Conservation (phyloP, 257 asterid species). For the Sherardia arvensis region DNA sequence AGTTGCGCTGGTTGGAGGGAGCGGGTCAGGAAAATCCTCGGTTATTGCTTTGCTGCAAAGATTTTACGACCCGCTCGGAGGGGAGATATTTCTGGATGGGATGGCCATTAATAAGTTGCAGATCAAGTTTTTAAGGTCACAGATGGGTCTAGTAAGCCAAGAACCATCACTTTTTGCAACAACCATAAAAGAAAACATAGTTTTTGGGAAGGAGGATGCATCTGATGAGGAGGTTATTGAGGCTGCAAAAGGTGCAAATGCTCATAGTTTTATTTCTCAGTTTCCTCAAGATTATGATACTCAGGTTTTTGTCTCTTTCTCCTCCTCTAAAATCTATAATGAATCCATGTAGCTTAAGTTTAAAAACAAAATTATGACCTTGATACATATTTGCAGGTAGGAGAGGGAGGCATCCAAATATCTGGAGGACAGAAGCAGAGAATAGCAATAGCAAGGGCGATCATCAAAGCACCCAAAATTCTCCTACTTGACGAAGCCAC, state of each 20-base stretch:
- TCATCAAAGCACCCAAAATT: conserved; percentile 63
- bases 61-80: conserved; percentile 67
- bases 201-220: conserved; percentile 84
- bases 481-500: conserved; percentile 93
- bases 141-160: conserved; percentile 91
- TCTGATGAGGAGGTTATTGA: conserved; percentile 59
- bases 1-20: conserved; percentile 79
- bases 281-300: conserved; percentile 85
- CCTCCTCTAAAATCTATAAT: no score
- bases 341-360: no score
- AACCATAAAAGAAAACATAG: conserved; percentile 70
- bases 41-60: conserved; percentile 68
- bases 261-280: conserved; percentile 69
- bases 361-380: no score
- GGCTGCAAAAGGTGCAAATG: conserved; percentile 88
- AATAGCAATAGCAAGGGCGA: conserved; percentile 86
- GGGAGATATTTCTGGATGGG: conserved; percentile 69
- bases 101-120: conserved; percentile 62
- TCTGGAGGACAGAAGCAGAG: conserved; percentile 97
- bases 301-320: conserved; percentile 29
- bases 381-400: no score
- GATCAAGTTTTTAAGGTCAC: conserved; percentile 82
- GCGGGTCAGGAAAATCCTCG: conserved; percentile 90
- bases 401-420: conserved; percentile 86
- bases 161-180: conserved; percentile 91